Conservation (phyloP, 140 eudicot genomes). For the Ambrosia hybrid region DNA sequence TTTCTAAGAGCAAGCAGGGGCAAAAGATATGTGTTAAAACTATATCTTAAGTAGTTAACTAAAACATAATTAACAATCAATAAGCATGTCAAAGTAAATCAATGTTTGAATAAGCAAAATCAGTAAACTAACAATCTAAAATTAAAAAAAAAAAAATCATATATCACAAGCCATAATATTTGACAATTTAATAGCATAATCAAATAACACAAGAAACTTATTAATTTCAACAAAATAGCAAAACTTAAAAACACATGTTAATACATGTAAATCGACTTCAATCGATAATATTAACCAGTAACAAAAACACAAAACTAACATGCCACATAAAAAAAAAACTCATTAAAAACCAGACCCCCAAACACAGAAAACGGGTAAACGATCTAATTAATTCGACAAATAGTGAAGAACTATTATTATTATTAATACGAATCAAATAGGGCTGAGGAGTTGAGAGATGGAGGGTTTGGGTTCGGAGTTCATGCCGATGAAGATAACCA, state of each 20-base stretch:
- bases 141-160: too few relatives aligned
- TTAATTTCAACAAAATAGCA: neutral
- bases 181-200: neutral
- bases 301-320: neutral
- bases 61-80: neutral
- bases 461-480: conserved; percentile 5
- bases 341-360: neutral
- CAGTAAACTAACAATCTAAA: neutral
- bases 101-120: neutral
- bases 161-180: neutral
- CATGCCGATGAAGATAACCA: too few relatives aligned
- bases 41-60: too few relatives aligned
- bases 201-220: neutral
- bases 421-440: conserved; percentile 40
- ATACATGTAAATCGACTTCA: neutral
- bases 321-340: neutral
- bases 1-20: neutral
- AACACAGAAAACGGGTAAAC: too few relatives aligned
- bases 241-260: neutral
- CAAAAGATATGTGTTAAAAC: neutral
- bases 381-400: conserved; percentile 26
- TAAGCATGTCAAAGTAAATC: neutral
- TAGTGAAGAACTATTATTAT: neutral
- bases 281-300: neutral
- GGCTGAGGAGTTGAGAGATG: conserved; percentile 68